phyloP scores from a whole-genome alignment of 331 rosid genomes.

The Arachis monticola region DNA sequence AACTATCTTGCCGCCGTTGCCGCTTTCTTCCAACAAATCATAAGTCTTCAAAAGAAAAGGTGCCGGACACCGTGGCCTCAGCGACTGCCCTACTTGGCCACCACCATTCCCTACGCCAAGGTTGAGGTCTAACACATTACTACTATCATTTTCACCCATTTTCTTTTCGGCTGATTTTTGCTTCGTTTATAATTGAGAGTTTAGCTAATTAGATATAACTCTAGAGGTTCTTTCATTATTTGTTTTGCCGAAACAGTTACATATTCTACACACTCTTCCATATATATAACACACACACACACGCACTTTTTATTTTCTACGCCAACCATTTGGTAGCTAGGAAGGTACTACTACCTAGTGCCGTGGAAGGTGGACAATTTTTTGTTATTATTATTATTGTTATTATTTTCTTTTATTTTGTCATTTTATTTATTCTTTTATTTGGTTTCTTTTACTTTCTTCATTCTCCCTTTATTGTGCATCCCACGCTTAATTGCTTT shows the following conservation, averaged over 20 bases:
- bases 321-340: conserved; percentile 25
- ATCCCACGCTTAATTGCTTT: conserved; percentile 5
- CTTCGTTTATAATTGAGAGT: background rate
- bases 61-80: conserved; percentile 59
- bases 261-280: conserved; percentile 21
- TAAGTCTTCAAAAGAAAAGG: conserved; percentile 82
- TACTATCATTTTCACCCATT: conserved; percentile 15
- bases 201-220: background rate
- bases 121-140: conserved; percentile 30
- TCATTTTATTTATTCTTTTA: background rate
- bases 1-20: conserved; percentile 40
- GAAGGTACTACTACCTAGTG: conserved; percentile 44
- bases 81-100: conserved; percentile 35
- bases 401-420: conserved; percentile 1
- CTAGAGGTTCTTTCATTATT: background rate
- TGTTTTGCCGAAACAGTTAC: conserved; percentile 39
- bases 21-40: conserved; percentile 66
- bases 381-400: no score
- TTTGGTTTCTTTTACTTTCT: conserved; percentile 28
- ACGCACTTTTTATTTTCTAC: background rate
- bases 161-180: background rate
- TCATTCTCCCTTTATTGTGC: background rate
- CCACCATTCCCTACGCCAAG: conserved; percentile 25
- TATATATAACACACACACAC: conserved; percentile 6
- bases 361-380: conserved; percentile 37